These are phyloP conservation scores for Passiflora organensis DNA, from an alignment of 345 rosid species.

Conservation along the genomic window DNA sequence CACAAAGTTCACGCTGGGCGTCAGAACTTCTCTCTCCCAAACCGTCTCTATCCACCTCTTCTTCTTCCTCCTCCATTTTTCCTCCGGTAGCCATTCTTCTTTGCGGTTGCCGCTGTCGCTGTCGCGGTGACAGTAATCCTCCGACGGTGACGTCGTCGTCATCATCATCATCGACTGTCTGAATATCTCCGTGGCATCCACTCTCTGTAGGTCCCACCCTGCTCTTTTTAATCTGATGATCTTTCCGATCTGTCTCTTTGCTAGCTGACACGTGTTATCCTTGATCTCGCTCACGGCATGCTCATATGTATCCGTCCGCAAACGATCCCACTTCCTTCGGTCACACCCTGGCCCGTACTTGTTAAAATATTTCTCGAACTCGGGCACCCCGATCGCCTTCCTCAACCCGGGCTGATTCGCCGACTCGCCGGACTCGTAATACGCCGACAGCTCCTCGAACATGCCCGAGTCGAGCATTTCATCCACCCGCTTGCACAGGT, in stretches of 20 bases:
- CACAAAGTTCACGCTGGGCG: conserved; percentile 66
- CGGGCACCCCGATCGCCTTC: conserved; percentile 90
- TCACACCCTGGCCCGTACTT: conserved; percentile 33
- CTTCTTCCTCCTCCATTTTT: conserved; percentile 12
- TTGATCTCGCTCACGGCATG: conserved; percentile 66
- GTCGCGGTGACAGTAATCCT: background rate
- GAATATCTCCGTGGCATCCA: conserved; percentile 74
- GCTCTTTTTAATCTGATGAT: conserved; percentile 44
- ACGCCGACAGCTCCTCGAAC: conserved; percentile 62
- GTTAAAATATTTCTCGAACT: conserved; percentile 59
- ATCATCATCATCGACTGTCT: conserved; percentile 20
- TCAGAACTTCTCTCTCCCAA: conserved; percentile 64
- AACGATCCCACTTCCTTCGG: conserved; percentile 23
- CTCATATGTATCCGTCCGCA: conserved; percentile 44
- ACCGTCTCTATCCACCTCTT: conserved; percentile 40
- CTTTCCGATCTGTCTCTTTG: conserved; percentile 67
- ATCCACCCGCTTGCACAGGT: conserved; percentile 62
- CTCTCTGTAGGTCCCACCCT: conserved; percentile 67
- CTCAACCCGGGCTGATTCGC: conserved; percentile 39
- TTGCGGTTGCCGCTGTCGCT: too few species aligned
- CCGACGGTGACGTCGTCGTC: background rate
- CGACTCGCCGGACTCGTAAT: conserved; percentile 33
- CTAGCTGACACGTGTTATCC: conserved; percentile 72
- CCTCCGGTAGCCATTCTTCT: background rate
- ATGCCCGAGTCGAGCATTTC: conserved; percentile 89